Percentiles rank a stretch among this genome's conserved stretches.
phyloP scores from a whole-genome alignment of 2,329 filamentous ascomycete species.

The Pseudocercospora fuligena region DNA sequence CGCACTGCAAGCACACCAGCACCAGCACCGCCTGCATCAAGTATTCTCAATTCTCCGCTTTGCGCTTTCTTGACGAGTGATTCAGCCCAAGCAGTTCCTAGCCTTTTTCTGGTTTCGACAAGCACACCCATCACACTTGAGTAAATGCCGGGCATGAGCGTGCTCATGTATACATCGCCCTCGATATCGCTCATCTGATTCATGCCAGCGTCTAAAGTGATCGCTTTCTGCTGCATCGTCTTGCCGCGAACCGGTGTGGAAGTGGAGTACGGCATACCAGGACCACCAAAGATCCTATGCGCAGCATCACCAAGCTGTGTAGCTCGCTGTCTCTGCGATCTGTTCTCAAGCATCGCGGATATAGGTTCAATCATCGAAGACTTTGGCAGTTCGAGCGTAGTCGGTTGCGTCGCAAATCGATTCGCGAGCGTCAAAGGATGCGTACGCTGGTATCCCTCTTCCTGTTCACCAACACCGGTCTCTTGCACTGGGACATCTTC shows the following conservation, averaged over 20 bases:
- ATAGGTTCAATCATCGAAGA: conserved; percentile 73
- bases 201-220: conserved; percentile 68
- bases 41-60: conserved; percentile 65
- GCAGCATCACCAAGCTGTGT: conserved; percentile 77
- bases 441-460: conserved; percentile 55
- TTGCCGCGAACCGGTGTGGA: conserved; percentile 65
- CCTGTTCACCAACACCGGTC: conserved; percentile 56
- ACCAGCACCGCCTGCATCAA: conserved; percentile 77
- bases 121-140: conserved; percentile 69
- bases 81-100: conserved; percentile 73
- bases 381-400: conserved; percentile 75
- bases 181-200: conserved; percentile 74
- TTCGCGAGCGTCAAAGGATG: conserved; percentile 77
- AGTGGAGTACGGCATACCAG: conserved; percentile 75
- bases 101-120: conserved; percentile 73
- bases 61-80: conserved; percentile 60
- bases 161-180: conserved; percentile 72
- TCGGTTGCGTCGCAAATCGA: conserved; percentile 74
- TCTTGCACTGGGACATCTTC: conserved; percentile 63
- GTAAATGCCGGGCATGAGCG: conserved; percentile 72
- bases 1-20: conserved; percentile 76
- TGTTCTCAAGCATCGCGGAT: conserved; percentile 62
- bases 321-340: conserved; percentile 57
- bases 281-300: conserved; percentile 75
- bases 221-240: conserved; percentile 65